Percentiles rank a stretch among this genome's conserved stretches.
Conservation (phyloP, 495 filamentous ascomycete species). For the Rostrohypoxylon terebratum region DNA sequence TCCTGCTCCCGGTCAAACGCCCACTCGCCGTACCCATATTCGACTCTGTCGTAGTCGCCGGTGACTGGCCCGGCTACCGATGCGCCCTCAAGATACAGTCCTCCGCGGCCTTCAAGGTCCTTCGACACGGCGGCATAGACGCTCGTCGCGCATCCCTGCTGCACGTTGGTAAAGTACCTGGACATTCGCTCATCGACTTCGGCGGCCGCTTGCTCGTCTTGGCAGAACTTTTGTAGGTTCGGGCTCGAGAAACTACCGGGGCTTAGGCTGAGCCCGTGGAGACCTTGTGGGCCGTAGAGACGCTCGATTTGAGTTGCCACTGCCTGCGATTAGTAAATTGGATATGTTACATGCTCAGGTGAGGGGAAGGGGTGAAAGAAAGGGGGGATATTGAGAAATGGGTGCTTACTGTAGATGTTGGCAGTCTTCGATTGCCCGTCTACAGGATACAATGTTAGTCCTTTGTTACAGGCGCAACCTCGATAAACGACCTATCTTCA, state of each 20-base stretch:
- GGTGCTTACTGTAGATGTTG: slow-evolving; percentile 54
- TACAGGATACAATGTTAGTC: slow-evolving; percentile 26
- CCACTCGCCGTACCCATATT: slow-evolving; percentile 43
- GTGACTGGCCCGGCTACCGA: slow-evolving; percentile 25
- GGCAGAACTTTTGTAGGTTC: slow-evolving; percentile 40
- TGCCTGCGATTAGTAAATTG: slow-evolving; percentile 4
- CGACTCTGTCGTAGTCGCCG: slow-evolving; percentile 10
- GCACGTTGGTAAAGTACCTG: slow-evolving; percentile 44
- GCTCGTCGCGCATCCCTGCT: slow-evolving; percentile 64
- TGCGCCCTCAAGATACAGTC: slow-evolving; percentile 57
- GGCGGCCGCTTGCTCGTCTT: slow-evolving; percentile 49
- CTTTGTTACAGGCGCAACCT: not conserved
- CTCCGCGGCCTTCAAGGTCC: slow-evolving; percentile 55
- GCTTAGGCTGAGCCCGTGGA: slow-evolving; percentile 43
- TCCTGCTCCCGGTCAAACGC: slow-evolving; percentile 54
- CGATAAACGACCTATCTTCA: slow-evolving; percentile 40
- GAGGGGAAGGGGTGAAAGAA: not conserved
- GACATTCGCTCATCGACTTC: slow-evolving; percentile 36
- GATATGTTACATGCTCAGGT: not conserved
- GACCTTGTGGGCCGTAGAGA: slow-evolving; percentile 37
- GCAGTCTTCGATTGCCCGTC: slow-evolving; percentile 66
- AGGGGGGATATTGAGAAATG: no score
- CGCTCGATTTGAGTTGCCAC: slow-evolving; percentile 48
- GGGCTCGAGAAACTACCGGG: slow-evolving; percentile 36
- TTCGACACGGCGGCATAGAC: slow-evolving; percentile 58